Percentiles rank a stretch among this genome's conserved stretches.
Conservation (phyloP, 2,329 filamentous ascomycete species). For the Xylariaceae sp. region DNA sequence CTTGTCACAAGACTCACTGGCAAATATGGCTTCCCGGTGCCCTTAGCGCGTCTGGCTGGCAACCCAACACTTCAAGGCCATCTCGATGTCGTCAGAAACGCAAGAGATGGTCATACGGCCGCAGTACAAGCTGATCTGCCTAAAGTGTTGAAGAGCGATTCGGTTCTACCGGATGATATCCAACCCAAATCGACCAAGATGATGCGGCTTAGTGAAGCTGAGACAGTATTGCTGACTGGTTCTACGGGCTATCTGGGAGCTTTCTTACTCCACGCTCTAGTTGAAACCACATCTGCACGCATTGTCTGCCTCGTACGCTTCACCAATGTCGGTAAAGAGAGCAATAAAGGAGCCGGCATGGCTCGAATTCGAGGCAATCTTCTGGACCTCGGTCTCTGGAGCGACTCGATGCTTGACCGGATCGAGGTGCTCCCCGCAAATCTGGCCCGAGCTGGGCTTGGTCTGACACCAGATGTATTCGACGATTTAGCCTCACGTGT, state of each 20-base stretch:
- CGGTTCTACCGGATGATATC: constrained; percentile 66
- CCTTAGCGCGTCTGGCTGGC: constrained; percentile 66
- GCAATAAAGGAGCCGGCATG: constrained; percentile 59
- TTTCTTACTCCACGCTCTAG: constrained; percentile 65
- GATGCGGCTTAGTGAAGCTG: constrained; percentile 58
- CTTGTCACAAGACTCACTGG: constrained; percentile 66
- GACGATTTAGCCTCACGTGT: constrained; percentile 60
- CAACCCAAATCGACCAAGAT: constrained; percentile 51
- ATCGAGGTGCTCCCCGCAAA: constrained; percentile 74
- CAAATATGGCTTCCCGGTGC: constrained; percentile 69
- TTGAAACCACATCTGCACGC: constrained; percentile 64
- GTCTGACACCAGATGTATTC: constrained; percentile 62
- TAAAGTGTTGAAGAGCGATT: constrained; percentile 63
- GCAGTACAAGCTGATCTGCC: constrained; percentile 73
- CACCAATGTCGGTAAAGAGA: constrained; percentile 60
- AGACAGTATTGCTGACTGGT: constrained; percentile 69
- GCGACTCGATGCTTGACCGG: constrained; percentile 71
- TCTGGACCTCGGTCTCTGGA: constrained; percentile 74
- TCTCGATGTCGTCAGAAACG: constrained; percentile 64
- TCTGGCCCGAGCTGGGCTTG: constrained; percentile 63
- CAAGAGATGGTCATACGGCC: constrained; percentile 68
- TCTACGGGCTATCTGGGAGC: constrained; percentile 74
- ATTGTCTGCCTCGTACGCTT: constrained; percentile 73
- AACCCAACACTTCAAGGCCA: constrained; percentile 70
- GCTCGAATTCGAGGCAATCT: constrained; percentile 71